Evolutionary conservation across 2,329 filamentous ascomycete genomes (phyloP), one percentile per base, ranked within the genome.

Genomic region (Fusarium avenaceum): DNA sequence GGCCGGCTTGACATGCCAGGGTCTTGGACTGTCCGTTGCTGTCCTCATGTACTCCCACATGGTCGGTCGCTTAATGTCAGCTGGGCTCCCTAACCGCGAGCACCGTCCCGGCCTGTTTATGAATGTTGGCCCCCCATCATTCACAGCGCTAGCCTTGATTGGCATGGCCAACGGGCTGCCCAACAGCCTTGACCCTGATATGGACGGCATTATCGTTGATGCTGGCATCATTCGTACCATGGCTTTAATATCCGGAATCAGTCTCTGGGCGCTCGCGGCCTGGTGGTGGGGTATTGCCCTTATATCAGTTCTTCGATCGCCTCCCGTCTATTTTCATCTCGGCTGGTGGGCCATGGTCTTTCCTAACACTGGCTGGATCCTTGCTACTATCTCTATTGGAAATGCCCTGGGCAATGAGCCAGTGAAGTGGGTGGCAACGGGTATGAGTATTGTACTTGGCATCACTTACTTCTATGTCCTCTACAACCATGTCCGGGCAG

Each of bases 251-350:
- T 6, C 51, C 14, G 51, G 32, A 11, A 54, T 54, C 51, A 35
- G 33, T 15, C 42, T 54, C 2, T 54, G 51, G 51, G 51, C 51
- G 2, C 42, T 54, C 7, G 51, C 51, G 13, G 51, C 51, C 10
- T 54, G 51, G 51, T 54, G 51, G 51, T 54, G 51, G 51, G 51
- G 51, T 4, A 54, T 54, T 39, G 51, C 51, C 9, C 47, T 46
- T 2, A 42, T 48, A 4, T 42, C 51, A 14, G 51, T 54, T 11
- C 6, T 54, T 6, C 51, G 47, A 15, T 54, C 42, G 4, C 51
- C 51, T n/a, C 51, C 51, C 2, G 32, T 47, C 5, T 54, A 54
- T 7, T 54, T 54, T n/a, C 51, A 54, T 4, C 19, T 54, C 2
- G 51, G 51, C 1, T 54, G 32, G n/a, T 54, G 44, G 42, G 51